These are phyloP conservation scores for Cercospora berteroae DNA, from an alignment of 2,329 filamentous ascomycete genomes.

Conservation along the genomic window DNA sequence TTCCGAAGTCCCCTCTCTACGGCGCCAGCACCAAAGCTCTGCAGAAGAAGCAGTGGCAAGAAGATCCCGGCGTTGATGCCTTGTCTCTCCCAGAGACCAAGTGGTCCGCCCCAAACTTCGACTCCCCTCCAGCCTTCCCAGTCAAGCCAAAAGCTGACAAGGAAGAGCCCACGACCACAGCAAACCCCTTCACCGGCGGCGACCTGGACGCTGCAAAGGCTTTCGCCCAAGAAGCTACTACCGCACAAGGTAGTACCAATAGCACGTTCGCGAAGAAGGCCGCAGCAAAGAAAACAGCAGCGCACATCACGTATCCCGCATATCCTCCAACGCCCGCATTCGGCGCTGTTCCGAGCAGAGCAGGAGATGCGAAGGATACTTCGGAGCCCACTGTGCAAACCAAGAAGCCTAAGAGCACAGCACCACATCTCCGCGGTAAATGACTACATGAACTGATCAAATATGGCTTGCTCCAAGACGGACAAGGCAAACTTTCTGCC, in stretches of 20 bases:
- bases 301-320: background rate
- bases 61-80: background rate
- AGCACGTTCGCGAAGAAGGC: background rate
- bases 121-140: background rate
- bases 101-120: background rate
- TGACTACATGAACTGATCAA: background rate
- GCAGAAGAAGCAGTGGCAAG: background rate
- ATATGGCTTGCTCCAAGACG: background rate
- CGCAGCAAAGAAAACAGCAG: background rate
- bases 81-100: background rate
- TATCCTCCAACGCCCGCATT: background rate
- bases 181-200: background rate
- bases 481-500: background rate
- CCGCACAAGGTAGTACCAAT: background rate
- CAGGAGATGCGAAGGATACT: background rate
- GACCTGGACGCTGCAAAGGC: background rate
- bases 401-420: background rate
- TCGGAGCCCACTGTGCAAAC: background rate
- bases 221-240: background rate
- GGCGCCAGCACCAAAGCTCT: background rate
- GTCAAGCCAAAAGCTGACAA: background rate
- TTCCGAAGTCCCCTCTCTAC: background rate
- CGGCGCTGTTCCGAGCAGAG: background rate
- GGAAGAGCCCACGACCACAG: background rate
- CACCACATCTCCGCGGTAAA: background rate